Base-by-base conservation (phyloP, 352 stramenopile species). In the Aphanomyces astaci region DNA sequence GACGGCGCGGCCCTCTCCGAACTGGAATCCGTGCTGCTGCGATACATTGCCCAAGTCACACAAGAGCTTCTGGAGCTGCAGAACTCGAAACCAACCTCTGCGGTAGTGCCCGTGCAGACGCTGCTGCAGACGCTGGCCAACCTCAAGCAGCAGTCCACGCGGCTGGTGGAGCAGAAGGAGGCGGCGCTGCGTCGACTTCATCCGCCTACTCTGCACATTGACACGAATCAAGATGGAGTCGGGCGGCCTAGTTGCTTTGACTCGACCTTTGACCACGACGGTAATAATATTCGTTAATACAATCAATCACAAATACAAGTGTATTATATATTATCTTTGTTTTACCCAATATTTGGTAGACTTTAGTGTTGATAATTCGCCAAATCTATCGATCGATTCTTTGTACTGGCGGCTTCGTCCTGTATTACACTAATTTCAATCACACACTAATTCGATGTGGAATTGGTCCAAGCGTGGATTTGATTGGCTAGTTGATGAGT, bases 91-190 rank as follows among this genome's bases (percentile, higher is more conserved):
- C 13, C 22, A 22, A 22, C 39, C 7, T 11, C 36, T 9, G 5
- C 32, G 2, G 3, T n/a, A 46, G 60, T 66, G 36, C 19, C 60
- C n/a, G 31, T 66, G 13, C 31, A 45, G 11, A 66, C 60, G 43
- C 48, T 66, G 30, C 19, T 66, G 19, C 60, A 66, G 30, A 66
- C 60, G n/a, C 30, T 66, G 17, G 31, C 60, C 13, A 66, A 66
- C 28, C 40, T 66, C 10, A 66, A 66, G 60, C 32, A 51, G 48
- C 60, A 66, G 48, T 66, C 60, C 10, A 25, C 48, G 28, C 36
- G 60, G 11, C 48, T 66, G 2, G n/a, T 56, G 27, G 60, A 66
- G 48, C 60, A 66, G 36, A 66, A 66, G 36, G 60, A 66, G 24
- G 60, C 43, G 2, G 24, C 36, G 15, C 7, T 66, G 43, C 28